Conservation (phyloP, 352 stramenopile species). For the Globisporangium recalcitrans region DNA sequence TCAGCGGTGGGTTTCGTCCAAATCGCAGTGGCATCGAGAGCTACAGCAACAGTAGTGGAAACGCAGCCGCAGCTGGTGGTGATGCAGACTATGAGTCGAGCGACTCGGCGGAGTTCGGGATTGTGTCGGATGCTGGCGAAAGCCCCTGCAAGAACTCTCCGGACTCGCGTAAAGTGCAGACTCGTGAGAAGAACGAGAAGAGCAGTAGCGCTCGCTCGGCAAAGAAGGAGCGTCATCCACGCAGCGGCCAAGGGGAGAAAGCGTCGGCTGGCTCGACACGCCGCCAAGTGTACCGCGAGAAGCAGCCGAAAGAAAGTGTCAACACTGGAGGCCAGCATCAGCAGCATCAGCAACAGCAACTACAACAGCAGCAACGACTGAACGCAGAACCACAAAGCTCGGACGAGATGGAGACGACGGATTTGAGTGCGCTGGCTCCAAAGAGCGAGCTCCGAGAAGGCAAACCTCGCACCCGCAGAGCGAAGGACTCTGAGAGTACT, state of each 20-base stretch:
- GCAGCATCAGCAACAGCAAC: background rate
- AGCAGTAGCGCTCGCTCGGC: constrained; percentile 18
- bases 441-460: background rate
- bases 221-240: constrained; percentile 18
- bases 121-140: constrained; percentile 14
- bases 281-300: constrained; percentile 64
- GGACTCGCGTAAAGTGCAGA: constrained; percentile 15
- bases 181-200: constrained; percentile 17
- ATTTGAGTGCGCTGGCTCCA: background rate
- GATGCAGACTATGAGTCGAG: constrained; percentile 18
- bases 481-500: constrained; percentile 1
- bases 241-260: constrained; percentile 13
- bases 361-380: background rate
- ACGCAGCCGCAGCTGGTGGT: background rate
- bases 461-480: constrained; percentile 2
- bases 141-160: constrained; percentile 13
- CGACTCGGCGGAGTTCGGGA: constrained; percentile 11
- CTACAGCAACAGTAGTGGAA: background rate
- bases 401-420: background rate
- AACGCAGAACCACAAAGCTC: constrained; percentile 3
- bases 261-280: constrained; percentile 13
- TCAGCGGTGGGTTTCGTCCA: background rate
- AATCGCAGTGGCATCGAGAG: background rate
- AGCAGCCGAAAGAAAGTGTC: constrained; percentile 24
- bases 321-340: constrained; percentile 1